Base-by-base conservation (phyloP, 768 basidiomycete genomes). In the Leccinum imitatum region DNA sequence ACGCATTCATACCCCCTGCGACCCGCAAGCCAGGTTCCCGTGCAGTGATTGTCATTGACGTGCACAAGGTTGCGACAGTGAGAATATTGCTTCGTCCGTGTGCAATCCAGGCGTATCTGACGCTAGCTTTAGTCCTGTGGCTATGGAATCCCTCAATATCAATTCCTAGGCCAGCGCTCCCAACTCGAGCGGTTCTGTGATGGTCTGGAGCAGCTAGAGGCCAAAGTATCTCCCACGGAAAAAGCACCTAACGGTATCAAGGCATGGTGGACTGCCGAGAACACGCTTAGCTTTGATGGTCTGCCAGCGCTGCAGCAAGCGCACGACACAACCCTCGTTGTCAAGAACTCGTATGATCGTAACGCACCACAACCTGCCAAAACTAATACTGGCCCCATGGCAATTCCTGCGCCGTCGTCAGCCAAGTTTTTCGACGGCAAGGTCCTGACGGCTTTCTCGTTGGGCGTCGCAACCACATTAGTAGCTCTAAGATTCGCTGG, bases 71-170 rank as follows among this genome's bases (percentile, higher is more conserved):
- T n/a, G 77, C 75, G 37, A 75, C 77, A 0, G 81, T 81, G 56
- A 59, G 79, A 68, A 44, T 17, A 9, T 25, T 11, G 23, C 56
- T 19, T 17, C 6, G 15, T n/a, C 27, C n/a, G 6, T 19, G 46
- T 4, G 31, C n/a, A 7, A 52, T 4, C 19, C 17, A 14, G 3
- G 52, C 37, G 14, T 44, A 9, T 33, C 25, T 58, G 7, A 66
- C 11, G 4, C 13, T 37, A 23, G 7, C n/a, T 35, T 35, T 23
- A 89, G 88, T 87, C 87, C 2, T 90, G 87, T 63, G 87, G 88
- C 21, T 89, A 79, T 63, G 80, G 80, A 0, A 80, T 88, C 25
- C 87, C 89, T 3, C 80, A 79, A 64, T 88, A 82, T 68, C 75
- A 78, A 47, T 89, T 82, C 73, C 71, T 81, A 44, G 73, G 76